Conservation (phyloP, 257 asterid species). For the Fraxinus anomala region DNA sequence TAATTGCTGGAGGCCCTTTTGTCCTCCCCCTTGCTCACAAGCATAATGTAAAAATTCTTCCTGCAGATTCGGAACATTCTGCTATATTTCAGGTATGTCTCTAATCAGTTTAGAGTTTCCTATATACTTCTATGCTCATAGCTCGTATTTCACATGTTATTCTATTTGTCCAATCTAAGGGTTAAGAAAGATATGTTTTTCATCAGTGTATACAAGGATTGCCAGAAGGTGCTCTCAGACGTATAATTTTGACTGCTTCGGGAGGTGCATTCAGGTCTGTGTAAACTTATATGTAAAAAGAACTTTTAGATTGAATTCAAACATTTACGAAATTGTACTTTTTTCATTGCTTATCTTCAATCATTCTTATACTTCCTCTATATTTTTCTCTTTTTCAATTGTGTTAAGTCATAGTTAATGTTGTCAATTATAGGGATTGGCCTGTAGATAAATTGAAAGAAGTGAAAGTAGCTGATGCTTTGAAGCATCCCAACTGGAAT, state of each 20-base stretch:
- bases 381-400: neutral
- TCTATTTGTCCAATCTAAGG: slow-evolving; percentile 4
- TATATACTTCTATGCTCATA: neutral
- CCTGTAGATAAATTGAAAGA: slow-evolving; percentile 91
- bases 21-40: slow-evolving; percentile 97
- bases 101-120: neutral
- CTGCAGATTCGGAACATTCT: slow-evolving; percentile 99
- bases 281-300: neutral
- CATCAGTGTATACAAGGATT: slow-evolving; percentile 95
- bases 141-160: neutral
- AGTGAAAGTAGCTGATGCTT: slow-evolving; percentile 96
- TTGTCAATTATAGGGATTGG: slow-evolving; percentile 65
- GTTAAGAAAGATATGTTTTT: slow-evolving; percentile 30
- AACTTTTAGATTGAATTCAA: neutral
- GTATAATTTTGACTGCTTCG: slow-evolving; percentile 92
- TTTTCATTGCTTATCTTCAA: neutral
- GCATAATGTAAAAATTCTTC: slow-evolving; percentile 97
- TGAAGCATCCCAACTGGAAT: slow-evolving; percentile 99
- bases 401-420: neutral
- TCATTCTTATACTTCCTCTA: neutral
- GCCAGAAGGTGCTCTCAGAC: slow-evolving; percentile 96
- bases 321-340: neutral
- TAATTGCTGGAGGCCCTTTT: slow-evolving; percentile 97
- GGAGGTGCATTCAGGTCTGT: slow-evolving; percentile 94
- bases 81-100: slow-evolving; percentile 89